Base-by-base conservation (phyloP, 129 eudicot species). In the Flaveria sonorensis region DNA sequence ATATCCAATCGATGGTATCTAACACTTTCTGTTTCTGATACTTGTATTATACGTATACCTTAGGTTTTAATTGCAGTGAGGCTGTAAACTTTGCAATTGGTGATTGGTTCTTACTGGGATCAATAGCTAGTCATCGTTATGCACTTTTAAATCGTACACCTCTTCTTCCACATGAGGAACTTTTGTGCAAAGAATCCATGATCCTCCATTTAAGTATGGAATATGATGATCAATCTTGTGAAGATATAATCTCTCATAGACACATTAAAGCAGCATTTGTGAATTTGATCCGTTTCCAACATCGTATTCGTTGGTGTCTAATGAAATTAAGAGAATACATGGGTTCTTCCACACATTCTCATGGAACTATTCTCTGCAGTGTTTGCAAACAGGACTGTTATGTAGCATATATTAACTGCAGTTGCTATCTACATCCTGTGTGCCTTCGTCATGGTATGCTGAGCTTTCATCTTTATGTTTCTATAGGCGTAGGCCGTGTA, bases 11-110 rank as follows among this genome's bases (percentile, higher is more conserved):
- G 56, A 32, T 3, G 23, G 14, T 10, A n/a, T 46, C 18, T 28
- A 6, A 15, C 23, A 67, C 13, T 51, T 79, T 53, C 43, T 48
- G 55, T 9, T 24, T 75, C 71, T 65, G 30, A 32, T 14, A 65
- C 20, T 20, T 32, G 32, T 24, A n/a, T 60, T 45, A 7, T 45
- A 16, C 28, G 36, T 28, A 50, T 24, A 28, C 28, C 42, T 67
- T 80, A 93, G 98, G 98, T 83, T 93, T 90, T 51, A 93, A 93
- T 74, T 93, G 98, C 84, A 93, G 97, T 0, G 98, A 93, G 74
- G 99, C 99, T 36, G 99, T 95, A 24, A 95, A 95, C 83, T 95
- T 95, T 83, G 99, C 99, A 14, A 79, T 86, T 52, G 93, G 98
- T 47, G 97, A 93, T 73, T 93, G 98, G 98, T 93, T 93, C 80